phyloP scores from a whole-genome alignment of 805 yeast species.

The Yamadazyma olivae region DNA sequence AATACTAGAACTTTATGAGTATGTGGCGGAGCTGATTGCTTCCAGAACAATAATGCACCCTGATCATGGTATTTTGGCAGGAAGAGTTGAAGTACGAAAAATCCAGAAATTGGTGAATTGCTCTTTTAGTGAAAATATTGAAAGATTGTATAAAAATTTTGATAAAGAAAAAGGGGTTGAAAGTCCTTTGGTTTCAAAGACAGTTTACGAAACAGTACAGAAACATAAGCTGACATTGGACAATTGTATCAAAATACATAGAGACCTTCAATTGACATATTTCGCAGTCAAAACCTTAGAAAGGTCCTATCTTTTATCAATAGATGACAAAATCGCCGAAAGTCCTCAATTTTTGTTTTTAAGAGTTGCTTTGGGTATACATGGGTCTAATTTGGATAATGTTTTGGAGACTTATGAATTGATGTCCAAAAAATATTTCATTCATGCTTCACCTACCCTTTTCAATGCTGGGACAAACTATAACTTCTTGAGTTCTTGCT shows the following conservation, averaged over 20 bases:
- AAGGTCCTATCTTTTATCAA: constrained; percentile 74
- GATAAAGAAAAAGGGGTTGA: constrained; percentile 31
- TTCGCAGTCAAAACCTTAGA: constrained; percentile 93
- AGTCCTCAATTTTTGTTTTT: constrained; percentile 88
- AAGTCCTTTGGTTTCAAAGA: constrained; percentile 57
- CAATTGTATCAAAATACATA: constrained; percentile 58
- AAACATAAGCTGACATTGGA: constrained; percentile 64
- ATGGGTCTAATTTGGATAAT: constrained; percentile 59
- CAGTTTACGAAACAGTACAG: constrained; percentile 60
- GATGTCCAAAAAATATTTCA: constrained; percentile 85
- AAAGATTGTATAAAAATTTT: constrained; percentile 13
- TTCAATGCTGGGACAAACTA: constrained; percentile 90
- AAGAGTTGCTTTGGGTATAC: constrained; percentile 92
- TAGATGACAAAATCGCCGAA: constrained; percentile 61
- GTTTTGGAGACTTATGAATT: constrained; percentile 80
- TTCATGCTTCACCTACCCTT: constrained; percentile 93
- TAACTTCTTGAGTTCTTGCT: constrained; percentile 88
- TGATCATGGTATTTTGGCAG: constrained; percentile 34
- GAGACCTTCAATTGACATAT: constrained; percentile 77
- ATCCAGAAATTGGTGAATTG: constrained; percentile 17
- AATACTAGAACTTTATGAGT: constrained; percentile 22
- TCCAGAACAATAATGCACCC: constrained; percentile 32
- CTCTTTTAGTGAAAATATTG: constrained; percentile 25
- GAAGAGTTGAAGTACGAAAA: constrained; percentile 31
- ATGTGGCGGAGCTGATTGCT: constrained; percentile 33